Evolutionary conservation across 2,329 filamentous ascomycete species (phyloP).

Genomic region (Trichoderma sp.): DNA sequence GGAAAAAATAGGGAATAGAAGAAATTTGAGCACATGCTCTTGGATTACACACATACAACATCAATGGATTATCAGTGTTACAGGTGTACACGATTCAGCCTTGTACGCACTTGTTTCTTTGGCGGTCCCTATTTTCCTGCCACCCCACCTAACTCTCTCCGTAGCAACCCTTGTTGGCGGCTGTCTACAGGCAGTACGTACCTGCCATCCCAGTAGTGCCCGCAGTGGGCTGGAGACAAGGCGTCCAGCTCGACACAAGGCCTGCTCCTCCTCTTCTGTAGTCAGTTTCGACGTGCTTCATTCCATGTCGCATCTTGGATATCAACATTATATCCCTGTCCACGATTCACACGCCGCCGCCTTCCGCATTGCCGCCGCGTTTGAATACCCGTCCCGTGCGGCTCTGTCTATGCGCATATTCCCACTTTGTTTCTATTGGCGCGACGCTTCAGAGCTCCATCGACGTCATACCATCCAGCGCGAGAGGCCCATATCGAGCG

Average conservation of each 20-base stretch:
- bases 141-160: neutral
- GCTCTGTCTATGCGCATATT: neutral
- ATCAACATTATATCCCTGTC: slow-evolving; percentile 13
- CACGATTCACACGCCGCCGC: neutral
- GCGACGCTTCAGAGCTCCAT: slow-evolving; percentile 5
- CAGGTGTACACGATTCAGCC: no score
- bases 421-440: neutral
- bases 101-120: neutral
- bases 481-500: neutral
- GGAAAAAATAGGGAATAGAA: neutral
- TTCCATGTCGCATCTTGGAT: slow-evolving; percentile 15
- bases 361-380: neutral
- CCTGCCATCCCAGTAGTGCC: neutral
- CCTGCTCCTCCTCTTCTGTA: slow-evolving; percentile 1
- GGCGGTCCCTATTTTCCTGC: neutral
- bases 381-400: neutral
- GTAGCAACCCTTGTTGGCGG: neutral
- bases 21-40: neutral
- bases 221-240: neutral
- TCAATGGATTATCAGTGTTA: neutral
- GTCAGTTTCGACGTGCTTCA: neutral
- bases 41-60: neutral
- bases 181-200: neutral
- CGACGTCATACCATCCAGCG: slow-evolving; percentile 20
- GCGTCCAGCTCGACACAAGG: neutral